Evolutionary conservation across 345 rosid species (phyloP), one percentile per base, ranked within the genome.

Genomic region (Microthlaspi erraticum): DNA sequence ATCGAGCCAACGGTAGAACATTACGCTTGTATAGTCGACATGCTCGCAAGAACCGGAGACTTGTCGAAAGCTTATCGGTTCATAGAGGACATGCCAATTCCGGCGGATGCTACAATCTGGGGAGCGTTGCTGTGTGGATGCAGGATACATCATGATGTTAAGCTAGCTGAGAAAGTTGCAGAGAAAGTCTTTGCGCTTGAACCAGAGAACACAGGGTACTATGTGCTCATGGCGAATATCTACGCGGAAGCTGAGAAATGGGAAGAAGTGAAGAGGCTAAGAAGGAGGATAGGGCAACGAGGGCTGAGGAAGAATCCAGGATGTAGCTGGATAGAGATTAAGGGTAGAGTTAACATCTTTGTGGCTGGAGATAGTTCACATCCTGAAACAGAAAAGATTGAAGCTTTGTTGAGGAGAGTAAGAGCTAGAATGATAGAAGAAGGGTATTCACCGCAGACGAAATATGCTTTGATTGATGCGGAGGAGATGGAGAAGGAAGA

Each of bases 281-380:
- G 88, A 75, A 81, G 75, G 78, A 79, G 69, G 77, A 84, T 89
- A 71, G 77, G 84, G 2, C 70, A 29, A 31, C 70, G 71, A 6
- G 84, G 93, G 19, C 48, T 87, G 75, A 79, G 57, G 53, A 89
- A 86, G 79, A 84, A 83, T 71, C 96, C 87, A 1, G 93, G 93
- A 31, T 87, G 88, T 67, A 89, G 96, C 59, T 89, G 93, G 96
- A 89, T 87, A 63, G 96, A 86, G 72, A 54, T 81, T 20, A 89
- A 82, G 53, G 84, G 83, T 12, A 83, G 54, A 81, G 84, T 86
- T 38, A 86, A 79, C 72, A 83, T 84, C 71, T 84, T 89, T 66
- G 80, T 82, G 14, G 84, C 91, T 51, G 88, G 89, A 13, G 87
- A 83, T 50, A 78, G 63, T 42, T 81, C 89, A 33, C 83, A 83